Evolutionary conservation across 345 rosid genomes (phyloP), one percentile per base, ranked within the genome.

Genomic region (Salix purpurea): DNA sequence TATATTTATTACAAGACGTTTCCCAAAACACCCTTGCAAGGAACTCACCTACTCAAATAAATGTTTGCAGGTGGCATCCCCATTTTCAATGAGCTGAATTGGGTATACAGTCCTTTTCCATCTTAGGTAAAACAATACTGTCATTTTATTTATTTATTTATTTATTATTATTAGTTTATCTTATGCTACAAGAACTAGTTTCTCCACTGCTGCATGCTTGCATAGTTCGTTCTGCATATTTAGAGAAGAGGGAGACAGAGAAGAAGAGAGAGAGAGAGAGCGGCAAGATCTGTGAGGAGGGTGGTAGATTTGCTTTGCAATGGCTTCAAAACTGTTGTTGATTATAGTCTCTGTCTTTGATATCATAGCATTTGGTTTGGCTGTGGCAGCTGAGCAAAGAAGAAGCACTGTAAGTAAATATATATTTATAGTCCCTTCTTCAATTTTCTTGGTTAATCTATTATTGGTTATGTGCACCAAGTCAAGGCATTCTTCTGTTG

Each of bases 311-410:
- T 67, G 46, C 26, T 0, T 37, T 75, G 18, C 81, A 44, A 96
- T 96, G 99, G 96, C 98, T 19, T 93, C 96, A 21, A 95, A 93
- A 86, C 86, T 90, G 64, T 67, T 95, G 46, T 73, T 95, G 76
- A 85, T 93, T 52, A 61, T 77, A 0, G 96, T 93, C 75, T 87
- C 90, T 86, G 40, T 95, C 65, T 76, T 91, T 18, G 93, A 95
- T 81, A 89, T 95, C 85, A 84, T 95, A 83, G 99, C 99, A 74
- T 92, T 95, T 65, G 92, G 91, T n/a, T 83, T 95, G 72, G 98
- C 98, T 76, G 88, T 91, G 67, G 99, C 96, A 54, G 98, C 98
- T 71, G 99, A 95, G 86, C 99, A 91, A 83, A 90, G 97, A 78
- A 88, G 98, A 87, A 95, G 94, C 86, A 90, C 89, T 67, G 99